phyloP scores from a whole-genome alignment of 495 filamentous ascomycete species.

The Lasiosphaeriaceae sp. region DNA sequence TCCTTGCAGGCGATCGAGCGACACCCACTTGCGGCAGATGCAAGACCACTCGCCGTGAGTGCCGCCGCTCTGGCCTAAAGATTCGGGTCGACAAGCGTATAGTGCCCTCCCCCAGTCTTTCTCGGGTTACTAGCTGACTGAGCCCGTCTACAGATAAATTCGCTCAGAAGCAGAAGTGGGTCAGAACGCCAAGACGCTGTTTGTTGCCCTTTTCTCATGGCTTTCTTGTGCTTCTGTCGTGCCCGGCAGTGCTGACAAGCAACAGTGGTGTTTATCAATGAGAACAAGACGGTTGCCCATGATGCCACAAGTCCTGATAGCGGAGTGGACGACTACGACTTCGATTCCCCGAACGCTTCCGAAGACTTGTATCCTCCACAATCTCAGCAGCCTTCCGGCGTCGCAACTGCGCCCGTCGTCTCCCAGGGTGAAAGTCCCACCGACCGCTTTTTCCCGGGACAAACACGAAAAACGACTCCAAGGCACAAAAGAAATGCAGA shows the following conservation, averaged over 20 bases:
- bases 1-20: conserved; percentile 39
- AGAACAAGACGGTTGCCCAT: conserved; percentile 19
- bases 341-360: background rate
- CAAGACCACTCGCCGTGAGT: conserved; percentile 15
- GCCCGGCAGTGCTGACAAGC: too few relatives aligned
- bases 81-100: conserved; percentile 23
- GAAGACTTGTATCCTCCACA: conserved; percentile 1
- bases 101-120: background rate
- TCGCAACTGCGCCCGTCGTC: too few relatives aligned
- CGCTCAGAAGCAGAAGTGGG: conserved; percentile 27
- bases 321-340: conserved; percentile 4
- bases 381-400: background rate
- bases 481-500: too few relatives aligned
- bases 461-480: too few relatives aligned
- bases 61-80: conserved; percentile 25
- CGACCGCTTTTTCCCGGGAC: background rate
- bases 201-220: conserved; percentile 8
- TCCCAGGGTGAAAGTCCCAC: background rate
- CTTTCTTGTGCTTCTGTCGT: background rate
- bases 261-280: conserved; percentile 9
- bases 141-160: conserved; percentile 15
- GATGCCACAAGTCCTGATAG: conserved; percentile 19
- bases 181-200: conserved; percentile 27
- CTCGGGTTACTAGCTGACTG: background rate
- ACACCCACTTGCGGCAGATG: conserved; percentile 42